Conservation (phyloP, 768 basidiomycete species). For the Kwoniella botswanensis region DNA sequence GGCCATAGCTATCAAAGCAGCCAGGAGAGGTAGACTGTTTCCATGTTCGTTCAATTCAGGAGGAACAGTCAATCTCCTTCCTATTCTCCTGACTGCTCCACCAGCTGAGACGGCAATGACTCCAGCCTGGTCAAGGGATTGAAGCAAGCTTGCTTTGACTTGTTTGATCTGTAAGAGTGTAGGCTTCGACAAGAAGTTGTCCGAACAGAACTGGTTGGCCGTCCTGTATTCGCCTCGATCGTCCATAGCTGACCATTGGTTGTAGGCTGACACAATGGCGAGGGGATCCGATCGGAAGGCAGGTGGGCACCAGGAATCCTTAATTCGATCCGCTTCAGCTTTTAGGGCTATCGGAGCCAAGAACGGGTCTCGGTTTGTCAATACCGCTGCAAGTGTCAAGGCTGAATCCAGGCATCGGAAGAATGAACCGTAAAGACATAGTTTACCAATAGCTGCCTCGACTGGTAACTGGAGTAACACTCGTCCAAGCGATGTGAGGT, state of each 20-base stretch:
- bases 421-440: constrained; percentile 87
- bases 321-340: constrained; percentile 70
- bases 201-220: constrained; percentile 75
- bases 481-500: constrained; percentile 82
- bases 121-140: constrained; percentile 76
- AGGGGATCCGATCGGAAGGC: constrained; percentile 80
- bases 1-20: constrained; percentile 81
- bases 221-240: constrained; percentile 67
- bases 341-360: constrained; percentile 78
- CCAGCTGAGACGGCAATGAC: constrained; percentile 82
- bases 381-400: constrained; percentile 85
- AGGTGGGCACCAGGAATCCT: constrained; percentile 75
- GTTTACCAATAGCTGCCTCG: constrained; percentile 84
- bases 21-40: constrained; percentile 68
- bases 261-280: constrained; percentile 77
- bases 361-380: constrained; percentile 90
- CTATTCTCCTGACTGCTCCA: constrained; percentile 55
- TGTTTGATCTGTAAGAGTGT: constrained; percentile 79
- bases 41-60: constrained; percentile 55
- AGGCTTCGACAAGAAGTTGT: constrained; percentile 89
- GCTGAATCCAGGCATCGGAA: constrained; percentile 83
- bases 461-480: constrained; percentile 88
- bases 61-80: constrained; percentile 41
- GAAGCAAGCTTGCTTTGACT: constrained; percentile 76
- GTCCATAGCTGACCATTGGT: constrained; percentile 78